Evolutionary conservation across 805 yeast genomes (phyloP).

Genomic region (Metschnikowia kunwiensis): DNA sequence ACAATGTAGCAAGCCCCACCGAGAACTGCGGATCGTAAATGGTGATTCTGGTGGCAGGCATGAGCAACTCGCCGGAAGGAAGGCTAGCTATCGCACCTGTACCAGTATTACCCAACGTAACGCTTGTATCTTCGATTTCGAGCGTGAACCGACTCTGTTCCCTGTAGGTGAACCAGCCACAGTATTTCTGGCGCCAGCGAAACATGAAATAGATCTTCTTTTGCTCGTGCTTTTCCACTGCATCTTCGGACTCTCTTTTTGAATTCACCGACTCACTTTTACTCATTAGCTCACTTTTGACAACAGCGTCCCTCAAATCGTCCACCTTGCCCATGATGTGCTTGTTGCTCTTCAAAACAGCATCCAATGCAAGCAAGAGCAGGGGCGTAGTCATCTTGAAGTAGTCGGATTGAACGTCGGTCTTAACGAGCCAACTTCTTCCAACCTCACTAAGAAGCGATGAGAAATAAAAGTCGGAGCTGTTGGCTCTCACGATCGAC

Average conservation of each 20-base stretch:
- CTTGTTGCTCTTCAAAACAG: constrained; percentile 8
- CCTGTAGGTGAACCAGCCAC: constrained; percentile 33
- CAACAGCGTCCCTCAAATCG: constrained; percentile 4
- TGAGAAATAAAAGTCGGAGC: constrained; percentile 23
- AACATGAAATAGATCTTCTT: constrained; percentile 22
- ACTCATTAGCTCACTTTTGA: background rate
- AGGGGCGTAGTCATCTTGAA: constrained; percentile 29
- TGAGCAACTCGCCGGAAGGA: constrained; percentile 35
- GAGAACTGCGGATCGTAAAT: constrained; percentile 39
- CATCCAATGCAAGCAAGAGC: constrained; percentile 20
- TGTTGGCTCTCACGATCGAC: constrained; percentile 24
- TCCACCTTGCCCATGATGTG: constrained; percentile 11
- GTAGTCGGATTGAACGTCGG: constrained; percentile 26
- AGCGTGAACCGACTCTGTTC: constrained; percentile 32
- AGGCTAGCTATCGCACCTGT: constrained; percentile 15
- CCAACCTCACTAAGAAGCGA: constrained; percentile 14
- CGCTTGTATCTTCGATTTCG: constrained; percentile 32
- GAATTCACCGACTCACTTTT: background rate
- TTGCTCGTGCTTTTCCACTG: too few species aligned
- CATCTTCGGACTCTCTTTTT: background rate
- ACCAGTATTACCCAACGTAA: constrained; percentile 24
- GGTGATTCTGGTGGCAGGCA: constrained; percentile 44
- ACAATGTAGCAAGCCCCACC: constrained; percentile 38
- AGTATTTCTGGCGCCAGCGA: constrained; percentile 30
- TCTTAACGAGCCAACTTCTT: constrained; percentile 15